Evolutionary conservation across 208 protist genomes (phyloP).

Genomic region (Crithidia sp.): DNA sequence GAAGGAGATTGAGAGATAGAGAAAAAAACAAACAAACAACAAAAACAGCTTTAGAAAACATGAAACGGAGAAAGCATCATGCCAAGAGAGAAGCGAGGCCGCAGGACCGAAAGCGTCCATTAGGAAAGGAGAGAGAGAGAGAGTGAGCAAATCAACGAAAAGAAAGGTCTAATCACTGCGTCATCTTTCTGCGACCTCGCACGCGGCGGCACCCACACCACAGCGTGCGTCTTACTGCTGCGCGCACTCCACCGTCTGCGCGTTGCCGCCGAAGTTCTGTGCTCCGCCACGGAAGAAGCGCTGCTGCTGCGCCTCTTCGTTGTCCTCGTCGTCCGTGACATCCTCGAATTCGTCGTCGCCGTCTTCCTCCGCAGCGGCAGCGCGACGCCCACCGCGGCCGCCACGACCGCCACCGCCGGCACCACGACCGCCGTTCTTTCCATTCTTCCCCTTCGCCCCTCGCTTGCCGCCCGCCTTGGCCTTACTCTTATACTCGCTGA

Average conservation of each 20-base stretch:
- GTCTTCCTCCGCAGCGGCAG: slow-evolving; percentile 9
- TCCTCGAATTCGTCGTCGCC: slow-evolving; percentile 50
- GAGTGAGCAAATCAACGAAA: neutral
- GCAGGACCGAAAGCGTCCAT: no score
- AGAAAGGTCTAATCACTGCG: neutral
- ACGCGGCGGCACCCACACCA: no score
- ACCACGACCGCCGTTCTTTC: neutral
- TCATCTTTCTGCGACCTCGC: no score
- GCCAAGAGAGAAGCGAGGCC: neutral
- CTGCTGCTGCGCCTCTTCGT: slow-evolving; percentile 30
- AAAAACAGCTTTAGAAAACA: neutral
- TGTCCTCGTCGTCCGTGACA: slow-evolving; percentile 43
- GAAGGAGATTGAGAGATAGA: no score
- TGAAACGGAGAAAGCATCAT: neutral
- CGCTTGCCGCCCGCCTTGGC: slow-evolving; percentile 27
- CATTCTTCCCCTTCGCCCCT: neutral
- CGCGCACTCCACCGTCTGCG: slow-evolving; percentile 67
- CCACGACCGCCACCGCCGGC: slow-evolving; percentile 7
- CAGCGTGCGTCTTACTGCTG: slow-evolving; percentile 52
- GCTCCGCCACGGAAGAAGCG: slow-evolving; percentile 25
- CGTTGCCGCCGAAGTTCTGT: slow-evolving; percentile 17
- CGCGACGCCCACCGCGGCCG: neutral
- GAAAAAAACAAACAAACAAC: neutral
- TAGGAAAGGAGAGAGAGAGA: neutral
- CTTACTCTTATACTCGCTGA: slow-evolving; percentile 38